Evolutionary conservation across 108 stramenopile genomes (phyloP).

Genomic region (Mayamaea pseudoterrestris): DNA sequence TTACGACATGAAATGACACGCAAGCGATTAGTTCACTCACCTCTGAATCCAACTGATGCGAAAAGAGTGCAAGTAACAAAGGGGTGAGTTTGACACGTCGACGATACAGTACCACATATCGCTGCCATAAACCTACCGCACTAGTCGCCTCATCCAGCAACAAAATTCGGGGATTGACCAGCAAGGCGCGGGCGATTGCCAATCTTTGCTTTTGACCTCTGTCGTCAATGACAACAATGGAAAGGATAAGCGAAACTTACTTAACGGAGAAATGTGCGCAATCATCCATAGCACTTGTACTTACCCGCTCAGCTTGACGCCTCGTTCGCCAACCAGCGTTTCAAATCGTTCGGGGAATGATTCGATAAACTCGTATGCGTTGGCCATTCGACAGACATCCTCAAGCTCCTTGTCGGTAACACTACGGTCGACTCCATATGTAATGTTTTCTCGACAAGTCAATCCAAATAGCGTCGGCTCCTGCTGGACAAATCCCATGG

Average conservation of each 20-base stretch:
- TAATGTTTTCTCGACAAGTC: constrained; percentile 70
- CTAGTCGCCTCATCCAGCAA: constrained; percentile 78
- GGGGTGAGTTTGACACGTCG: no score
- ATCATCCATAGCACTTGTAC: not conserved
- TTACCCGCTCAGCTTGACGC: constrained; percentile 24
- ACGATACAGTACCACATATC: no score
- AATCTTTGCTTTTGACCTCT: constrained; percentile 92
- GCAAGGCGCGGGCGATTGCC: constrained; percentile 77
- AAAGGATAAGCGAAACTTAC: constrained; percentile 21
- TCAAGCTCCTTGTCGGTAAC: constrained; percentile 51
- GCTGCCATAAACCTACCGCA: no score
- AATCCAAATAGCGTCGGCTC: constrained; percentile 74
- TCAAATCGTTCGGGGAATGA: constrained; percentile 51
- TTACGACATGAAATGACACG: no score
- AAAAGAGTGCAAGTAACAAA: no score
- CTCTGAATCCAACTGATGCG: no score
- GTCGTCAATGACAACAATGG: constrained; percentile 20
- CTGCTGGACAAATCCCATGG: constrained; percentile 78
- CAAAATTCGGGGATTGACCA: constrained; percentile 47
- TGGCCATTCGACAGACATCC: constrained; percentile 37
- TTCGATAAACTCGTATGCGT: constrained; percentile 69
- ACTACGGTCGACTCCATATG: constrained; percentile 40
- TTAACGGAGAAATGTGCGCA: not conserved
- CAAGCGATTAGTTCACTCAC: no score
- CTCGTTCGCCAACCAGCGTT: constrained; percentile 58